Percentiles rank a stretch among this genome's conserved stretches.
Conservation (phyloP, 2,329 filamentous ascomycete genomes). For the Claviceps monticola region DNA sequence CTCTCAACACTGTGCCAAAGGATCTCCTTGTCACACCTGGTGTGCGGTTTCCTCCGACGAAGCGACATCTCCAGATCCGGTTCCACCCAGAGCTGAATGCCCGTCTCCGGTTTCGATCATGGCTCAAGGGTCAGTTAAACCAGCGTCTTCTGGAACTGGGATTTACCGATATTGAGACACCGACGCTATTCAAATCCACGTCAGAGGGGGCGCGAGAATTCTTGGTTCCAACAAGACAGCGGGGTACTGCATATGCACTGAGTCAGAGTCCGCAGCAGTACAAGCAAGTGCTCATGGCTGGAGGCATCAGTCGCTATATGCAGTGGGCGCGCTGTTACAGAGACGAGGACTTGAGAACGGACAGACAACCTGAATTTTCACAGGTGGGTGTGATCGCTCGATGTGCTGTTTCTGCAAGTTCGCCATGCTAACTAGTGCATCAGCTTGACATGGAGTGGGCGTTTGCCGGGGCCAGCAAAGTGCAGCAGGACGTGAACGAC, state of each 20-base stretch:
- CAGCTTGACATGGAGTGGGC: slow-evolving; percentile 89
- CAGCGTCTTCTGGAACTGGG: slow-evolving; percentile 39
- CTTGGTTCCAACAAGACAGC: slow-evolving; percentile 69
- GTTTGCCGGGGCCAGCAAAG: slow-evolving; percentile 47
- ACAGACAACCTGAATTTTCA: slow-evolving; percentile 93
- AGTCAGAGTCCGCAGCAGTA: slow-evolving; percentile 97
- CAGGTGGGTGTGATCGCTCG: slow-evolving; percentile 39
- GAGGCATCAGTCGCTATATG: slow-evolving; percentile 69
- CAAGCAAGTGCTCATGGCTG: slow-evolving; percentile 94
- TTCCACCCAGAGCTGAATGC: slow-evolving; percentile 54
- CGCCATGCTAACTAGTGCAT: slow-evolving; percentile 3
- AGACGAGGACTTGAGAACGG: slow-evolving; percentile 84
- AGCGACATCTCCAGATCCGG: slow-evolving; percentile 74
- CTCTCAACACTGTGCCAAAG: slow-evolving; percentile 26
- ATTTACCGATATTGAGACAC: slow-evolving; percentile 79
- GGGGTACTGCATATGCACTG: slow-evolving; percentile 71
- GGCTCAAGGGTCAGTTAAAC: slow-evolving; percentile 38
- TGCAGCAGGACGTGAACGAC: slow-evolving; percentile 22
- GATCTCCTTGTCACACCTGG: slow-evolving; percentile 65
- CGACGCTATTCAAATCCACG: slow-evolving; percentile 91
- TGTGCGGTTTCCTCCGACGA: slow-evolving; percentile 58
- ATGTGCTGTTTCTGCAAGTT: background rate
- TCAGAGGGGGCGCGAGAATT: slow-evolving; percentile 94
- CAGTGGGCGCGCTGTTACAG: slow-evolving; percentile 93
- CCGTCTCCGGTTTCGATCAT: slow-evolving; percentile 57